phyloP scores from a whole-genome alignment of 148 eudicot species.

The Salicornia ramosissima region DNA sequence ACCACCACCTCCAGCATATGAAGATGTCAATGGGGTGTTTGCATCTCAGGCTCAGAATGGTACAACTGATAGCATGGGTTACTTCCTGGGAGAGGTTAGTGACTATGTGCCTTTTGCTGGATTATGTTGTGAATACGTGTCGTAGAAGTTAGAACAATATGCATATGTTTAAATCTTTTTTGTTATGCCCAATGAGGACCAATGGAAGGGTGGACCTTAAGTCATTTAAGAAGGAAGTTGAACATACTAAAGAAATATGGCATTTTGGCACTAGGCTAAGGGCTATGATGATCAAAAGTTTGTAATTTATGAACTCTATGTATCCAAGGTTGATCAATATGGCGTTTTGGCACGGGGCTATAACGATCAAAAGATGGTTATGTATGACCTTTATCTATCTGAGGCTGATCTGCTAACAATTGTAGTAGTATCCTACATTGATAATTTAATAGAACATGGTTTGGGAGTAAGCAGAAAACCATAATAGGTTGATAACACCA shows the following conservation, averaged over 20 bases:
- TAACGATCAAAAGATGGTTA: too few species aligned
- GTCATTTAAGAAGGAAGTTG: neutral
- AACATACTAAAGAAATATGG: neutral
- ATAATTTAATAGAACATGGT: neutral
- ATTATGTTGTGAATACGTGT: neutral
- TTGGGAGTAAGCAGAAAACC: neutral
- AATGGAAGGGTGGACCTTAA: neutral
- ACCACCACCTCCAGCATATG: constrained; percentile 90
- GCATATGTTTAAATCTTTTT: neutral
- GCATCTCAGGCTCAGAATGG: constrained; percentile 66
- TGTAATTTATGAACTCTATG: too few species aligned
- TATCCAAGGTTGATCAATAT: too few species aligned
- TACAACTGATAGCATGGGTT: constrained; percentile 70
- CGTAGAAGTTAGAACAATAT: neutral
- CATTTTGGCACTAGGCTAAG: neutral
- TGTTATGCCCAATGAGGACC: neutral
- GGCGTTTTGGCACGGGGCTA: too few species aligned
- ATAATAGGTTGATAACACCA: neutral
- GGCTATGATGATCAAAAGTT: neutral
- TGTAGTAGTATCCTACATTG: neutral
- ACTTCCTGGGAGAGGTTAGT: constrained; percentile 88
- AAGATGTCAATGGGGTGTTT: constrained; percentile 61
- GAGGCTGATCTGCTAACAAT: neutral
- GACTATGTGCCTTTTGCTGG: constrained; percentile 1
- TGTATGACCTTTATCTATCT: neutral